Evolutionary conservation across 2,329 filamentous ascomycete genomes (phyloP).

Genomic region (Neofusicoccum umdonicola): DNA sequence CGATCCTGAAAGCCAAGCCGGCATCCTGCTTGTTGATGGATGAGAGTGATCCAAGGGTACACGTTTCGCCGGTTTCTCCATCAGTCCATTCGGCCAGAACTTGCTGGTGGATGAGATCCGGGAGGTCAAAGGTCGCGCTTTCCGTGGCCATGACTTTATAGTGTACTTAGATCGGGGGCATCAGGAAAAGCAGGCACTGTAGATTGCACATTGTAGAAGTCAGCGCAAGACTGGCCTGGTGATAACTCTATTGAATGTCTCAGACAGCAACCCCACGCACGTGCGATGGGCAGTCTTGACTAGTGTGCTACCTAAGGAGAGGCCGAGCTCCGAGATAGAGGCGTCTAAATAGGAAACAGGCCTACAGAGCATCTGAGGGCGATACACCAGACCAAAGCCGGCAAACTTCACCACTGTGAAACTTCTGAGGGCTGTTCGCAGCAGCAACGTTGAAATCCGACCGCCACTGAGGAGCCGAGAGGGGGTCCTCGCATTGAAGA

Average conservation of each 20-base stretch:
- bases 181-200: neutral
- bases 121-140: neutral
- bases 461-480: neutral
- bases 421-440: neutral
- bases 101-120: neutral
- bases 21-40: constrained; percentile 9
- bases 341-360: neutral
- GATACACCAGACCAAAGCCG: neutral
- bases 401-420: neutral
- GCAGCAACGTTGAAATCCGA: neutral
- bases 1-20: neutral
- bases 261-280: too few species aligned
- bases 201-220: neutral
- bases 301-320: neutral
- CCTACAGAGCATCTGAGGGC: neutral
- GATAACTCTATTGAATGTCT: neutral
- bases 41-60: constrained; percentile 1
- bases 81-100: constrained; percentile 13
- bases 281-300: neutral
- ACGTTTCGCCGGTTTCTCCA: neutral
- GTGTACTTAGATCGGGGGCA: neutral
- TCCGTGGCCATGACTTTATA: neutral
- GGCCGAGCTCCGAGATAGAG: neutral
- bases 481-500: neutral
- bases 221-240: neutral